Percentiles rank a stretch among this genome's conserved stretches.
These are phyloP conservation scores for Globisporangium emineosum DNA, from an alignment of 352 stramenopile species.

Conservation along the genomic window DNA sequence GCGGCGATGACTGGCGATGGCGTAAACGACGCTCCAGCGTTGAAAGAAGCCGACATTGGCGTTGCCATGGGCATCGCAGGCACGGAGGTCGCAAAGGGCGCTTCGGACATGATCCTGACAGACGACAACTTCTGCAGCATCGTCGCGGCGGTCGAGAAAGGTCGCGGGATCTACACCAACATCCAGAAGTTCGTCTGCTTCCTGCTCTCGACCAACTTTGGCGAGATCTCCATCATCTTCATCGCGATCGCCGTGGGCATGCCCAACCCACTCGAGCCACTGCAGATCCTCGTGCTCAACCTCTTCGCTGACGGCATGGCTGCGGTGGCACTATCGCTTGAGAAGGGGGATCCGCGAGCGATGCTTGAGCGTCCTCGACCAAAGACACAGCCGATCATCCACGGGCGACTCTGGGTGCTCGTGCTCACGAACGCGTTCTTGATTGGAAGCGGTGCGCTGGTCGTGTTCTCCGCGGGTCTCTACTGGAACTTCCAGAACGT, in stretches of 20 bases:
- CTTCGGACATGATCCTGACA: constrained; percentile 97
- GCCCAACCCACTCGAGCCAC: constrained; percentile 89
- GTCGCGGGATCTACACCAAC: constrained; percentile 96
- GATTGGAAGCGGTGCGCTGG: constrained; percentile 40
- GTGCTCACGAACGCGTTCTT: constrained; percentile 61
- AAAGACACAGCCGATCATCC: constrained; percentile 54
- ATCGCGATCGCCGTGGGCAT: constrained; percentile 56
- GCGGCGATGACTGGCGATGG: constrained; percentile 97
- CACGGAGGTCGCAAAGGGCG: constrained; percentile 97
- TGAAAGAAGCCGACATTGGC: constrained; percentile 11
- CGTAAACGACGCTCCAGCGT: constrained; percentile 98
- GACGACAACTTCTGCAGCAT: constrained; percentile 99
- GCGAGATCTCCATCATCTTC: constrained; percentile 90
- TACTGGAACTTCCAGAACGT: constrained; percentile 73
- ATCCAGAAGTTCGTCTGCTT: constrained; percentile 99
- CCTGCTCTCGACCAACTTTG: constrained; percentile 97
- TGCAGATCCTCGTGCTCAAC: constrained; percentile 98
- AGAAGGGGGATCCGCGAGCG: constrained; percentile 60
- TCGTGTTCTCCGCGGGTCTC: constrained; percentile 52
- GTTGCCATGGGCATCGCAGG: constrained; percentile 97
- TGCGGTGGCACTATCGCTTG: constrained; percentile 62
- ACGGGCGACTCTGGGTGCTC: constrained; percentile 64
- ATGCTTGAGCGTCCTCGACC: constrained; percentile 64
- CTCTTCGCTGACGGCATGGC: constrained; percentile 95
- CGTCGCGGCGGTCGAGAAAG: constrained; percentile 96